Conservation (phyloP, 305 asterid species). For the Fraxinus nigra region DNA sequence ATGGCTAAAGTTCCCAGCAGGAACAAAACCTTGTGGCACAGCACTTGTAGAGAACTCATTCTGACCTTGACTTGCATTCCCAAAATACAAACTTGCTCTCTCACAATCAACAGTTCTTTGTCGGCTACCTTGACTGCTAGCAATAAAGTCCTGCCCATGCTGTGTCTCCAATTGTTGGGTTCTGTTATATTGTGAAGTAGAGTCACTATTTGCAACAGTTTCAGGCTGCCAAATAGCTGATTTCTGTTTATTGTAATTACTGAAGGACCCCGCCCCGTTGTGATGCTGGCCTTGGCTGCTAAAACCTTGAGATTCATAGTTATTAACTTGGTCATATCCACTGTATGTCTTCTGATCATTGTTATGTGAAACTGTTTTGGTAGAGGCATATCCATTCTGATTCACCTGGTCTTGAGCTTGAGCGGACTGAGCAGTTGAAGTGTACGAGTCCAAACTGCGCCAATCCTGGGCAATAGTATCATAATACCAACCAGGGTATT, state of each 20-base stretch:
- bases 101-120: constrained; percentile 43
- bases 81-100: constrained; percentile 35
- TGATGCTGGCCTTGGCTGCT: constrained; percentile 46
- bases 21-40: constrained; percentile 37
- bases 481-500: constrained; percentile 90
- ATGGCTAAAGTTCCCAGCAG: constrained; percentile 44
- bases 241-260: constrained; percentile 42
- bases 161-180: constrained; percentile 43
- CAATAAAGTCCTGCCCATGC: constrained; percentile 37
- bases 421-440: constrained; percentile 41
- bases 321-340: constrained; percentile 36
- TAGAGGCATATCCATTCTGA: constrained; percentile 42
- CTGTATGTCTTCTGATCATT: constrained; percentile 32
- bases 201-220: constrained; percentile 31
- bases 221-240: constrained; percentile 47
- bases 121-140: constrained; percentile 37
- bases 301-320: constrained; percentile 39
- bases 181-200: constrained; percentile 38
- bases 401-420: constrained; percentile 49
- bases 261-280: constrained; percentile 47
- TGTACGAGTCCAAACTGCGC: constrained; percentile 60
- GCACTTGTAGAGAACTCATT: constrained; percentile 40
- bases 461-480: constrained; percentile 71
- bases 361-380: constrained; percentile 34
- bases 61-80: constrained; percentile 40